Evolutionary conservation across 75 land plant species (phyloP), one percentile per base, ranked within the genome.

Genomic region (Pinus tabuliformis): DNA sequence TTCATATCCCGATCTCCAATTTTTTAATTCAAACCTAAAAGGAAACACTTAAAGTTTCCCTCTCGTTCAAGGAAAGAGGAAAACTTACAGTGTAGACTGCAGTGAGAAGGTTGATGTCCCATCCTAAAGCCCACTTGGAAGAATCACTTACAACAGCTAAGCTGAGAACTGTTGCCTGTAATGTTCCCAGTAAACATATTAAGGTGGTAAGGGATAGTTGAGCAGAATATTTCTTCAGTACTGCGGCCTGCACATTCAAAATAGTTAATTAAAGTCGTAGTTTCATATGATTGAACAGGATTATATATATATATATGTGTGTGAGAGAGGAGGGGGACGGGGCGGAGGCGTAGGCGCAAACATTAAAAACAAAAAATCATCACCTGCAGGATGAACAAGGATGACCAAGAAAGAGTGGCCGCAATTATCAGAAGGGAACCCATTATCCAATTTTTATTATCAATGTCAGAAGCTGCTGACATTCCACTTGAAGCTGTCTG

Each of bases 381-480:
- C 8, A 45, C 49, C 49, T 45, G 49, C 8, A 45, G 8, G 6
- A 45, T 45, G 8, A 45, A 45, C 49, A 45, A 45, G 49, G 9
- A 5, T 6, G 49, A 6, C 63, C 63, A 33, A 70, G 72, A 83
- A 59, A 82, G 73, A 4, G 84, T 81, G 20, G 87, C 87, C 13
- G 82, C 79, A 76, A 85, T 78, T 54, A 85, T 81, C 73, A 85
- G 62, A 49, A 85, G 78, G 49, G 89, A 87, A 30, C 89, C 89
- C 20, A 59, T 76, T 63, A 83, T 58, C 89, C 89, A 86, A 42
- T 86, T 85, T 58, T 78, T 78, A 74, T 80, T 85, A 3, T 22
- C 64, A 52, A 26, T 49, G 15, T 71, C 33, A 2, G 49, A 17
- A 2, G 52, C 21, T n/a, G 54, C 66, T 20, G 30, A 52, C 7